Evolutionary conservation across 306 rosid species (phyloP).

Genomic region (Casuarina glauca): DNA sequence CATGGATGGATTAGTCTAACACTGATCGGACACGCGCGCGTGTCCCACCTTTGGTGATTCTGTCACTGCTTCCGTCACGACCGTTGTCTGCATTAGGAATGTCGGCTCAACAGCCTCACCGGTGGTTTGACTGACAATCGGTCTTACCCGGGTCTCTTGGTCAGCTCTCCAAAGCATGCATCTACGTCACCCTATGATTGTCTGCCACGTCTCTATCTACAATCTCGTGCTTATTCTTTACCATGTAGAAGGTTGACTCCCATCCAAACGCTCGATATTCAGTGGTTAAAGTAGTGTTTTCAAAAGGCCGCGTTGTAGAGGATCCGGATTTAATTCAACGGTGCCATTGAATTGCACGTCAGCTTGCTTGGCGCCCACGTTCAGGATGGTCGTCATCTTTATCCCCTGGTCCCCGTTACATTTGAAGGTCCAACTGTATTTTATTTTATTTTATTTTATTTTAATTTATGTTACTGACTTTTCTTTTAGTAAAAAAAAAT

Average conservation of each 20-base stretch:
- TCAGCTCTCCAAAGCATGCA: background rate
- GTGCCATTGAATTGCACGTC: background rate
- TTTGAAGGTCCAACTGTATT: background rate
- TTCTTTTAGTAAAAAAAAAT: background rate
- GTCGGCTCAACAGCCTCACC: constrained; percentile 17
- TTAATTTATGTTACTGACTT: background rate
- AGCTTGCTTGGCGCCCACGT: constrained; percentile 1
- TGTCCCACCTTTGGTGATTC: constrained; percentile 4
- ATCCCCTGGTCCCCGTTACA: no score
- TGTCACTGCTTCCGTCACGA: constrained; percentile 79
- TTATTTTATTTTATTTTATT: background rate
- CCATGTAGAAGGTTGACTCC: background rate
- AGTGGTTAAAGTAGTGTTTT: background rate
- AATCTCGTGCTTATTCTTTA: background rate
- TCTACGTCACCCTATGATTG: background rate
- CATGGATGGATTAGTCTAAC: constrained; percentile 27
- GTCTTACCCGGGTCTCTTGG: background rate
- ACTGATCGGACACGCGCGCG: background rate
- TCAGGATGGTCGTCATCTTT: background rate
- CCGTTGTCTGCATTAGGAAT: background rate
- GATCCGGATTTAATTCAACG: background rate
- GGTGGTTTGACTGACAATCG: constrained; percentile 38
- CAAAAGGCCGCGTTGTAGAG: background rate
- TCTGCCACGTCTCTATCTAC: background rate
- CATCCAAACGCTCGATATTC: background rate